These are phyloP conservation scores for Primulina huaijiensis DNA, from an alignment of 257 asterid genomes.

Conservation along the genomic window DNA sequence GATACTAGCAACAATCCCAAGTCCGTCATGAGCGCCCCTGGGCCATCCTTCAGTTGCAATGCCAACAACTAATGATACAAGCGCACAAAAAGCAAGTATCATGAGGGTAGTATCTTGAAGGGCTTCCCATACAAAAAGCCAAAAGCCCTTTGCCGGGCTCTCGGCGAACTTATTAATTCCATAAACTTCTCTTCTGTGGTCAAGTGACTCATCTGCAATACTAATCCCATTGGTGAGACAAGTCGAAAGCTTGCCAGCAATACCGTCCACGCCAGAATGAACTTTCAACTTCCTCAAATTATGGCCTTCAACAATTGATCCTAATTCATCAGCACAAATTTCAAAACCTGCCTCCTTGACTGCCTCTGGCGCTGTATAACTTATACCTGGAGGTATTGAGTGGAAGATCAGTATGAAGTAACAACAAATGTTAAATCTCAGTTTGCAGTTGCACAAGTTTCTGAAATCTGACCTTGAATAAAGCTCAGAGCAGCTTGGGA, in stretches of 20 bases:
- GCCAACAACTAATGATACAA: slow-evolving; percentile 73
- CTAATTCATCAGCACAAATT: slow-evolving; percentile 75
- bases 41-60: slow-evolving; percentile 96
- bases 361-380: slow-evolving; percentile 62
- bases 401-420: slow-evolving; percentile 17
- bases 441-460: background rate
- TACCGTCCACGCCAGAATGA: slow-evolving; percentile 74
- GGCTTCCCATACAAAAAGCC: slow-evolving; percentile 91
- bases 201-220: slow-evolving; percentile 49
- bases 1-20: slow-evolving; percentile 87
- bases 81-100: slow-evolving; percentile 82
- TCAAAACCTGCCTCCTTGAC: slow-evolving; percentile 67
- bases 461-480: slow-evolving; percentile 55
- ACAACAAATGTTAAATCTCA: background rate
- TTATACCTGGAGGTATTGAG: slow-evolving; percentile 50
- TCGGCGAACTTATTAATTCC: slow-evolving; percentile 79
- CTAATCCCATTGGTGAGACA: slow-evolving; percentile 51
- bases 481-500: slow-evolving; percentile 87
- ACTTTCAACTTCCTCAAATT: slow-evolving; percentile 58
- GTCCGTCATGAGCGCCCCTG: slow-evolving; percentile 86
- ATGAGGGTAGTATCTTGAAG: slow-evolving; percentile 93
- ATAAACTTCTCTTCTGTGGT: slow-evolving; percentile 46
- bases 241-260: slow-evolving; percentile 58
- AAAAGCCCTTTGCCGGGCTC: slow-evolving; percentile 76
- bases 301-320: slow-evolving; percentile 73